phyloP scores from a whole-genome alignment of 2,329 filamentous ascomycete genomes.

The Pseudocercospora macadamiae region DNA sequence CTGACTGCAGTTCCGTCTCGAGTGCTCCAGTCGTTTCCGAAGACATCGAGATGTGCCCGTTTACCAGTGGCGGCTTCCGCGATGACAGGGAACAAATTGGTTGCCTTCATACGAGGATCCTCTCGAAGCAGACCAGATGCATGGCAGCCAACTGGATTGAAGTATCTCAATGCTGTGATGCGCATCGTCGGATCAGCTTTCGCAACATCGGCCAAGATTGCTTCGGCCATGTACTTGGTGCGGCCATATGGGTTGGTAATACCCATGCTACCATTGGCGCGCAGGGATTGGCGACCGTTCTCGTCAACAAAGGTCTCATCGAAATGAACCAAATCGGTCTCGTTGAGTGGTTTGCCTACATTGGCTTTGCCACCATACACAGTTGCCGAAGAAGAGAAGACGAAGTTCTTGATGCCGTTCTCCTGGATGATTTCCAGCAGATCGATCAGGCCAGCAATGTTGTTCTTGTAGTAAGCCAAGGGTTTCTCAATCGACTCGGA shows the following conservation, averaged over 20 bases:
- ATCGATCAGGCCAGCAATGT: constrained; percentile 65
- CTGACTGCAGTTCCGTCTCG: constrained; percentile 67
- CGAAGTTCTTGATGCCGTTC: constrained; percentile 66
- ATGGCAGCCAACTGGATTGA: constrained; percentile 70
- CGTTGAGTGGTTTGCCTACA: constrained; percentile 28
- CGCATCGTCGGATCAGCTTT: constrained; percentile 64
- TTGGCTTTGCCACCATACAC: constrained; percentile 59
- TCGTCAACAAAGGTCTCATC: constrained; percentile 48
- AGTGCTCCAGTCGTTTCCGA: constrained; percentile 67
- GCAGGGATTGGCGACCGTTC: constrained; percentile 45
- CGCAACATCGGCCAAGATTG: constrained; percentile 64
- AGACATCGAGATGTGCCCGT: constrained; percentile 60
- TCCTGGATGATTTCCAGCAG: constrained; percentile 61
- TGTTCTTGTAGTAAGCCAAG: constrained; percentile 69
- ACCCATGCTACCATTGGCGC: constrained; percentile 55
- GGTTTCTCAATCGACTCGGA: constrained; percentile 64
- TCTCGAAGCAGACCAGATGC: constrained; percentile 66
- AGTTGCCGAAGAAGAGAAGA: constrained; percentile 69
- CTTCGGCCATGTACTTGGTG: constrained; percentile 70
- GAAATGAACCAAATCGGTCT: constrained; percentile 32
- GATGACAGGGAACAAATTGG: constrained; percentile 67
- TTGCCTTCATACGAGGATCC: constrained; percentile 63
- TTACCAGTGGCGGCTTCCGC: constrained; percentile 63
- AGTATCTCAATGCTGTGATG: constrained; percentile 67
- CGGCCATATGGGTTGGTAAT: constrained; percentile 68